phyloP scores from a whole-genome alignment of 2,329 filamentous ascomycete genomes.

The Xylariomycetidae sp. region DNA sequence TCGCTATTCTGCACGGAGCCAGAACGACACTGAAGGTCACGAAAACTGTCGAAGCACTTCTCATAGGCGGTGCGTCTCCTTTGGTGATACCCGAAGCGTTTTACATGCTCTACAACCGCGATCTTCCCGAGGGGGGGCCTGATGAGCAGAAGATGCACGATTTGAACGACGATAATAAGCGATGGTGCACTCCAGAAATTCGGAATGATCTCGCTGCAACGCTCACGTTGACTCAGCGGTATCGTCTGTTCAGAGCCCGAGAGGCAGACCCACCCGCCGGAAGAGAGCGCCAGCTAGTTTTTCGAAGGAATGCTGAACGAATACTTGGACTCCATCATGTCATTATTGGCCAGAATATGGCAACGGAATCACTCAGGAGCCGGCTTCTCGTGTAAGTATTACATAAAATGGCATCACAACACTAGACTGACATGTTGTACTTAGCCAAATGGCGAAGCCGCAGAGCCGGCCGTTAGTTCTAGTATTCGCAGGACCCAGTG shows the following conservation, averaged over 20 bases:
- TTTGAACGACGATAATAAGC: slow-evolving; percentile 7
- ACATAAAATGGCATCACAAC: too few species aligned
- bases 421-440: not conserved
- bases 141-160: slow-evolving; percentile 5
- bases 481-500: slow-evolving; percentile 40
- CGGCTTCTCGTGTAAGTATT: slow-evolving; percentile 12
- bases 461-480: slow-evolving; percentile 31
- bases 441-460: slow-evolving; percentile 24
- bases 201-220: slow-evolving; percentile 3
- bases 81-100: slow-evolving; percentile 11
- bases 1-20: slow-evolving; percentile 9
- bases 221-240: slow-evolving; percentile 12
- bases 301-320: slow-evolving; percentile 8
- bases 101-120: slow-evolving; percentile 12
- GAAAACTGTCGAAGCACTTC: slow-evolving; percentile 6
- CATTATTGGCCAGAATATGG: slow-evolving; percentile 14
- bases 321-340: slow-evolving; percentile 12
- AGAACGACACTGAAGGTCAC: slow-evolving; percentile 3
- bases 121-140: slow-evolving; percentile 10
- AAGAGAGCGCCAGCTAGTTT: slow-evolving; percentile 8
- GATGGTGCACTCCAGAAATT: slow-evolving; percentile 12
- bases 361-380: slow-evolving; percentile 7
- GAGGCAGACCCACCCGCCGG: slow-evolving; percentile 4
- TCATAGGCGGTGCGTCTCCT: slow-evolving; percentile 11
- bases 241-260: slow-evolving; percentile 12